Evolutionary conservation across 495 filamentous ascomycete species (phyloP).

Genomic region (Pseudomonodictys pantanalensis): DNA sequence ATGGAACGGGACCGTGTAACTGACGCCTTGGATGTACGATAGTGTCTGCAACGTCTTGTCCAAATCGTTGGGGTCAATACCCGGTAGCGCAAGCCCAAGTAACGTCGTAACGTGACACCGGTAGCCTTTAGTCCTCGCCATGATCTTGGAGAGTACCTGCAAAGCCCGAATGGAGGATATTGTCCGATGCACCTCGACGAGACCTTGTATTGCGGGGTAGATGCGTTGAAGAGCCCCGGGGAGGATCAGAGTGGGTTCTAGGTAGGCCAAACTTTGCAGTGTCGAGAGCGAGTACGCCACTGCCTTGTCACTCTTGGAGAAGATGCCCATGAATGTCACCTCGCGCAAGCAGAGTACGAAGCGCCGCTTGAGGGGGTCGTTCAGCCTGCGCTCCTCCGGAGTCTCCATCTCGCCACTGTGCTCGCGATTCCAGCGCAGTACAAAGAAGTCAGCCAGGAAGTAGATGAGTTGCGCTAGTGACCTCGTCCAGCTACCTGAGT

Average conservation of each 20-base stretch:
- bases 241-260: slow-evolving; percentile 89
- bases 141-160: slow-evolving; percentile 81
- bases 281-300: slow-evolving; percentile 89
- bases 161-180: slow-evolving; percentile 89
- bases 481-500: slow-evolving; percentile 88
- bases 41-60: slow-evolving; percentile 93
- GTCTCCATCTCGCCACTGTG: slow-evolving; percentile 85
- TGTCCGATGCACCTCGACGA: slow-evolving; percentile 96
- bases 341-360: slow-evolving; percentile 90
- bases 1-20: slow-evolving; percentile 89
- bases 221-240: slow-evolving; percentile 93
- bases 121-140: slow-evolving; percentile 87
- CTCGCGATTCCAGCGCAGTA: slow-evolving; percentile 96
- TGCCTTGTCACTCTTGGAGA: slow-evolving; percentile 85
- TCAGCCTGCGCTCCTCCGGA: slow-evolving; percentile 75
- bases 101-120: slow-evolving; percentile 92
- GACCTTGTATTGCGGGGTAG: slow-evolving; percentile 91
- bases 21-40: slow-evolving; percentile 89
- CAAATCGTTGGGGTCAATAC: slow-evolving; percentile 96
- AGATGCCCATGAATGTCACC: slow-evolving; percentile 97
- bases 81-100: slow-evolving; percentile 85
- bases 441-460: slow-evolving; percentile 92
- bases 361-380: slow-evolving; percentile 72
- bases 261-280: slow-evolving; percentile 80
- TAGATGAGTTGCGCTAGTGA: slow-evolving; percentile 86